These are phyloP conservation scores for Carex myosuroides DNA, from an alignment of 176 grass and related monocot genomes.

Conservation along the genomic window DNA sequence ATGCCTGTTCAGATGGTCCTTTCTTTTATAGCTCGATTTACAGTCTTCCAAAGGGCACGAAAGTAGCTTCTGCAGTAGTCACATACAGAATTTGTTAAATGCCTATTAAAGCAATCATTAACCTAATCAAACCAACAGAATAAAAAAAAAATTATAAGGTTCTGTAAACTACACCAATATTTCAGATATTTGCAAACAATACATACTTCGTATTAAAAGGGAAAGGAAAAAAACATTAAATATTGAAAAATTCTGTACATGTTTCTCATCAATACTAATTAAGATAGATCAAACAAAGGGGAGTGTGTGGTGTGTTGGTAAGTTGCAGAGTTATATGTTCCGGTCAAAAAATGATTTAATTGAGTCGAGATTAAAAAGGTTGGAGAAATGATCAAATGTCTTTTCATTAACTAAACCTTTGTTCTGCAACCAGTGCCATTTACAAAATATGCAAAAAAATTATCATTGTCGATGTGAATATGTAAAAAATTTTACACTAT, in stretches of 20 bases:
- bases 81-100: neutral
- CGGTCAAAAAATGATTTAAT: too few relatives aligned
- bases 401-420: too few relatives aligned
- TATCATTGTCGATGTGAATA: too few relatives aligned
- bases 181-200: neutral
- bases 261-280: neutral
- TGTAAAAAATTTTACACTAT: too few relatives aligned
- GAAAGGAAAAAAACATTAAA: neutral
- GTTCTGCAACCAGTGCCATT: too few relatives aligned
- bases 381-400: too few relatives aligned
- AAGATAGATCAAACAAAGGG: too few relatives aligned
- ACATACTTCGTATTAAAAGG: neutral
- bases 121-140: neutral
- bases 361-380: too few relatives aligned
- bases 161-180: neutral
- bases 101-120: constrained; percentile 17
- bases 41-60: constrained; percentile 50
- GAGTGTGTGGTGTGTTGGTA: too few relatives aligned
- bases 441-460: too few relatives aligned
- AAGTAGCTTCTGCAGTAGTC: constrained; percentile 49
- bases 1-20: constrained; percentile 69
- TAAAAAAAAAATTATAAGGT: neutral
- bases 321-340: too few relatives aligned
- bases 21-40: constrained; percentile 49
- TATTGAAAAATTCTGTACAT: neutral